phyloP scores from a whole-genome alignment of 2,329 filamentous ascomycete genomes.

The Paracamarosporium sp. region DNA sequence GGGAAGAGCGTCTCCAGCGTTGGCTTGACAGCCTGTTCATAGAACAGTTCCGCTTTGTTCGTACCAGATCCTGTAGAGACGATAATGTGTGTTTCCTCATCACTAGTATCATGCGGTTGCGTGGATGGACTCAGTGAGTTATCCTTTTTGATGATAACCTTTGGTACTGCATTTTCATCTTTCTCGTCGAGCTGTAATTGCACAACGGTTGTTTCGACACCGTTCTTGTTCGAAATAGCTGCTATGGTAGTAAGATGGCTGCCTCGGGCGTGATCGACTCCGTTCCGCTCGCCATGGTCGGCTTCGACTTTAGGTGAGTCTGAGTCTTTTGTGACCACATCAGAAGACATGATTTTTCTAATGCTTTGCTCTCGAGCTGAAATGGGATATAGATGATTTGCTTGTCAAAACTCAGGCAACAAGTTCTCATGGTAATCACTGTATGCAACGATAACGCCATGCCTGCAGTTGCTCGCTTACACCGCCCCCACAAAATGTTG shows the following conservation, averaged over 20 bases:
- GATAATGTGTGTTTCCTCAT: constrained; percentile 49
- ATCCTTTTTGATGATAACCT: constrained; percentile 23
- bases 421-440: neutral
- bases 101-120: constrained; percentile 8
- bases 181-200: constrained; percentile 17
- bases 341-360: neutral
- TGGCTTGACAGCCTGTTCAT: constrained; percentile 44
- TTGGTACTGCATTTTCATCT: constrained; percentile 17
- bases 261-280: constrained; percentile 12
- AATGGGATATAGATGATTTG: neutral
- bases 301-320: constrained; percentile 15
- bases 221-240: constrained; percentile 11
- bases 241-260: constrained; percentile 7
- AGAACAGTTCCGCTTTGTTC: constrained; percentile 49
- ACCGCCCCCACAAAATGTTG: neutral
- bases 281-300: constrained; percentile 13
- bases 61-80: constrained; percentile 55
- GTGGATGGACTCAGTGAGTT: constrained; percentile 15
- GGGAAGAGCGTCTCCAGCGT: constrained; percentile 53
- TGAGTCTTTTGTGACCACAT: constrained; percentile 10
- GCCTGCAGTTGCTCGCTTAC: constrained; percentile 6
- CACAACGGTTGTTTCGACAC: constrained; percentile 15
- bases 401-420: neutral
- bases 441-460: constrained; percentile 3
- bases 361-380: neutral